Evolutionary conservation across 179 eudicot species (phyloP), one percentile per base, ranked within the genome.

Genomic region (Beta corolliflora): DNA sequence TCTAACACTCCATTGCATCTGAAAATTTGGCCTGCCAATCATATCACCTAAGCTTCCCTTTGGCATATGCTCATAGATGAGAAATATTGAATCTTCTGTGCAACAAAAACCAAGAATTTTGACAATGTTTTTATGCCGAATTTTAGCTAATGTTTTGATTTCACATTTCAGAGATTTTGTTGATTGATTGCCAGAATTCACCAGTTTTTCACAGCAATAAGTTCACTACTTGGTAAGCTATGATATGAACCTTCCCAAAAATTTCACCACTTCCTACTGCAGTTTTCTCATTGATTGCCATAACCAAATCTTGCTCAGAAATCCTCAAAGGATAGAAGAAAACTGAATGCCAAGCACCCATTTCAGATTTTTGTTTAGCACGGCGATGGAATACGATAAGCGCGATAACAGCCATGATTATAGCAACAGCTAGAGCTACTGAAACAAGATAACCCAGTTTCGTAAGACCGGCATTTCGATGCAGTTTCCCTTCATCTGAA

Each of bases 31-130:
- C 77, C 82, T 84, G 50, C 87, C 82, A 71, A 94, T 87, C 36
- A 90, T 76, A 85, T 94, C 98, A 25, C 97, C 92, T 54, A 94
- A 89, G 81, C 98, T 94, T 55, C 98, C 97, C 79, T 86, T 92
- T 44, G 88, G 86, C 77, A 90, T 46, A 81, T 86, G 84, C 71
- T 94, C 98, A 55, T 94, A 94, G 36, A 93, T 90, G 66, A 94
- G 87, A 77, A 91, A 86, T 69, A 93, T 80, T 8, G 91, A 86
- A 70, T 94, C 93, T 44, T 89, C 86, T 2, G 91, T 91, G 77
- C 89, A 82, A 83, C 92, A 92, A 73, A 91, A 94, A 0, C 97
- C 97, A 19, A 93, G 86, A 48, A 94, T 91, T 80, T 90, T 94
- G 31, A 76, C 84, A 58, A 94, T 85, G 83, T 86, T 93, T 79